A percentile compares a stretch with the other conserved stretches of the same genome.
These are phyloP conservation scores for Parasitella parasitica DNA, from an alignment of 371 early-diverging fungal genomes.

Conservation along the genomic window DNA sequence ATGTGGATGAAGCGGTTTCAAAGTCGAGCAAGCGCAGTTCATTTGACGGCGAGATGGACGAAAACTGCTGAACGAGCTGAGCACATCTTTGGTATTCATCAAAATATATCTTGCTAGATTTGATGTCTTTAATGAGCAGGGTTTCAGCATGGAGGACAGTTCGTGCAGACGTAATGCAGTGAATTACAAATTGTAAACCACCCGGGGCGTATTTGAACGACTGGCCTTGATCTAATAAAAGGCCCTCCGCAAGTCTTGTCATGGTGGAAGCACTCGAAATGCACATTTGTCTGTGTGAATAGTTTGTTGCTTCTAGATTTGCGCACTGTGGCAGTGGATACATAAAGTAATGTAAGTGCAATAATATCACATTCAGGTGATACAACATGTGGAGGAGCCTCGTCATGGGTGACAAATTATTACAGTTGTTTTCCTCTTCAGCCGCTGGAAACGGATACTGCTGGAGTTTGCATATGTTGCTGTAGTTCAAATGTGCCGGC, in stretches of 20 bases:
- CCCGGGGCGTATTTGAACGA: constrained; percentile 17
- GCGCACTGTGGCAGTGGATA: constrained; percentile 33
- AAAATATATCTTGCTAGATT: constrained; percentile 1
- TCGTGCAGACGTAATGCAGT: constrained; percentile 39
- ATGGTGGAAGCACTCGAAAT: constrained; percentile 39
- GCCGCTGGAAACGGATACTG: constrained; percentile 19
- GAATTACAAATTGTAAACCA: constrained; percentile 37
- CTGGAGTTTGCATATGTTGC: background rate
- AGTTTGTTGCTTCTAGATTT: background rate
- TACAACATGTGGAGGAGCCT: constrained; percentile 75
- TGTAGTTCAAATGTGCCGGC: constrained; percentile 39
- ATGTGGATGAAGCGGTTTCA: constrained; percentile 2
- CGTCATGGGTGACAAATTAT: constrained; percentile 14
- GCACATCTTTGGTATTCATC: constrained; percentile 32
- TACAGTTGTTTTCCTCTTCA: constrained; percentile 3
- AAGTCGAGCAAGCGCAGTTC: constrained; percentile 24
- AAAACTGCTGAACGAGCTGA: constrained; percentile 21
- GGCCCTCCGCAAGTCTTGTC: constrained; percentile 32
- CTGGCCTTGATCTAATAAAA: constrained; percentile 26
- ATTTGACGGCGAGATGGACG: constrained; percentile 35
- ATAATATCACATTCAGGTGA: constrained; percentile 73
- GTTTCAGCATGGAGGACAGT: constrained; percentile 35
- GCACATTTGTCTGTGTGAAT: constrained; percentile 35
- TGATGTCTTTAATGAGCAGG: constrained; percentile 2
- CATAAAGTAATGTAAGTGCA: constrained; percentile 78